Percentiles rank a stretch among this genome's conserved stretches.
Evolutionary conservation across 768 basidiomycete species (phyloP).

Genomic region (Suillus ampliporus): DNA sequence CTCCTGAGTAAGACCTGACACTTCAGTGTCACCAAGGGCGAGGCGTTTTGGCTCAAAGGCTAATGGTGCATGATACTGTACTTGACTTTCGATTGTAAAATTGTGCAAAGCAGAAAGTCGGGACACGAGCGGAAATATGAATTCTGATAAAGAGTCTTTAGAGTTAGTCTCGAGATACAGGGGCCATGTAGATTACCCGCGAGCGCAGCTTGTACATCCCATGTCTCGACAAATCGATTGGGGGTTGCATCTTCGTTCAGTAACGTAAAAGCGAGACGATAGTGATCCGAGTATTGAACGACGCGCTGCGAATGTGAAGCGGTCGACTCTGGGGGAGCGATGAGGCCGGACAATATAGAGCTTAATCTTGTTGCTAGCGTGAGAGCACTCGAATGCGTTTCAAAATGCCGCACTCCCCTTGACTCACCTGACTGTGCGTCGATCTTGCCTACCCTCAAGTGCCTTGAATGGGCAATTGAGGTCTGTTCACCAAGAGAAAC

Average conservation of each 20-base stretch:
- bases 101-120: constrained; percentile 77
- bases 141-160: constrained; percentile 49
- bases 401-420: constrained; percentile 14
- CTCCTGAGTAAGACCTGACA: constrained; percentile 72
- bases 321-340: constrained; percentile 47
- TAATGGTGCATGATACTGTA: constrained; percentile 90
- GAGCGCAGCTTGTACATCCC: constrained; percentile 76
- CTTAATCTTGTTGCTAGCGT: constrained; percentile 44
- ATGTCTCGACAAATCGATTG: constrained; percentile 61
- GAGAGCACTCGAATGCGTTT: constrained; percentile 16
- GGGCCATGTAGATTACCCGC: constrained; percentile 52
- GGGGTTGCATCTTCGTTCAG: constrained; percentile 87
- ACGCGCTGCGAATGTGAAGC: constrained; percentile 56
- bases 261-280: constrained; percentile 90
- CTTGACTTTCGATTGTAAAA: constrained; percentile 93
- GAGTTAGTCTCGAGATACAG: constrained; percentile 23
- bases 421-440: constrained; percentile 35
- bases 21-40: constrained; percentile 36
- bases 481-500: constrained; percentile 31
- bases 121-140: constrained; percentile 68
- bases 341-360: constrained; percentile 44
- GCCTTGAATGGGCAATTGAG: constrained; percentile 25
- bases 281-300: constrained; percentile 79
- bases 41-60: constrained; percentile 69
- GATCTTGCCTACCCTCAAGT: constrained; percentile 25